Evolutionary conservation across 2,329 filamentous ascomycete genomes (phyloP).

Genomic region (Exophiala spinifera): DNA sequence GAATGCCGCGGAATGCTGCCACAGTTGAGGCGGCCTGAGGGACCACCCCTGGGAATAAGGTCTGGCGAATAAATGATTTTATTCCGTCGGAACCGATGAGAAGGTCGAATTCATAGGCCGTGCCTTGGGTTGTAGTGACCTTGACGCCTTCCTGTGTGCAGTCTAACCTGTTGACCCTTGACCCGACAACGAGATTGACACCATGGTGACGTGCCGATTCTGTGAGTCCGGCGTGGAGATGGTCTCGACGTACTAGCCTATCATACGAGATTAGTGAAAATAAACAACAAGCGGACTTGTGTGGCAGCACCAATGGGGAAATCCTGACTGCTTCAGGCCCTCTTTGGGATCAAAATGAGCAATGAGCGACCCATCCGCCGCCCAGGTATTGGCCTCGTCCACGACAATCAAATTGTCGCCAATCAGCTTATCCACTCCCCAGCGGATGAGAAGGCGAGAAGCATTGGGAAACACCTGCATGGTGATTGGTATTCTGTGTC

Average conservation of each 20-base stretch:
- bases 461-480: slow-evolving; percentile 43
- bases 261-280: not conserved
- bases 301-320: slow-evolving; percentile 19
- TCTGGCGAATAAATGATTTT: slow-evolving; percentile 39
- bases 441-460: slow-evolving; percentile 39
- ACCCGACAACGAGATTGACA: slow-evolving; percentile 38
- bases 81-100: slow-evolving; percentile 45
- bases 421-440: slow-evolving; percentile 41
- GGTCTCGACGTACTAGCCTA: slow-evolving; percentile 46
- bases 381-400: slow-evolving; percentile 39
- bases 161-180: slow-evolving; percentile 38
- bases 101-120: slow-evolving; percentile 36
- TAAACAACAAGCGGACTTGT: not conserved
- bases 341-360: slow-evolving; percentile 15
- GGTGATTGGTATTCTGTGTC: too few relatives aligned
- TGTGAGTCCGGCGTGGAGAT: slow-evolving; percentile 46
- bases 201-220: slow-evolving; percentile 40
- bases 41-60: slow-evolving; percentile 42
- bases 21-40: slow-evolving; percentile 42
- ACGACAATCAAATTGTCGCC: slow-evolving; percentile 41
- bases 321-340: slow-evolving; percentile 19
- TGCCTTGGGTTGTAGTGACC: slow-evolving; percentile 26
- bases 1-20: slow-evolving; percentile 46
- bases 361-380: slow-evolving; percentile 27
- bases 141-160: slow-evolving; percentile 20